phyloP scores from a whole-genome alignment of 2,329 filamentous ascomycete genomes.

The Pestalotiopsis sp. region DNA sequence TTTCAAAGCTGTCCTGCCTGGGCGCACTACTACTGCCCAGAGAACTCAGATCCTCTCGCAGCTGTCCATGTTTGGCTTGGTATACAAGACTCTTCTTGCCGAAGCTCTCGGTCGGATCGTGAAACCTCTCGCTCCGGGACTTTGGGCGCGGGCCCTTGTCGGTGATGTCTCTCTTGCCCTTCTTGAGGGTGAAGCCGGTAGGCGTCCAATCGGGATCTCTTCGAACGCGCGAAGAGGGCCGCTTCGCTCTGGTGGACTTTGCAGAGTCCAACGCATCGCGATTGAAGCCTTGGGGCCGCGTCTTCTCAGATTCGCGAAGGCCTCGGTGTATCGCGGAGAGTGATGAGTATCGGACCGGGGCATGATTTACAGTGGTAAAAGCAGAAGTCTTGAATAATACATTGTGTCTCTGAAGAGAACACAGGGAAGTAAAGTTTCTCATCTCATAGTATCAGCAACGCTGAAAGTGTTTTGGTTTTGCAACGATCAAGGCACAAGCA shows the following conservation, averaged over 20 bases:
- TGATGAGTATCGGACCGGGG: constrained; percentile 49
- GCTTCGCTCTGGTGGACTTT: constrained; percentile 26
- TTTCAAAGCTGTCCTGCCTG: neutral
- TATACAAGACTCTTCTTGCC: constrained; percentile 61
- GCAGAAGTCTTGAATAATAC: constrained; percentile 19
- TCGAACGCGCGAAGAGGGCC: constrained; percentile 20
- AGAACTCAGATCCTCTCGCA: constrained; percentile 34
- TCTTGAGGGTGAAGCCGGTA: constrained; percentile 39
- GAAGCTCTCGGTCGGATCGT: constrained; percentile 50
- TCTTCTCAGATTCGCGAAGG: constrained; percentile 49
- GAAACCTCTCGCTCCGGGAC: constrained; percentile 54
- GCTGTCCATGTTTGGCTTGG: constrained; percentile 49
- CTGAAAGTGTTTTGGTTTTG: neutral
- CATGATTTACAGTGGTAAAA: constrained; percentile 14
- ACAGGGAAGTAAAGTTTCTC: constrained; percentile 28
- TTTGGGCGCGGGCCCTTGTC: constrained; percentile 42
- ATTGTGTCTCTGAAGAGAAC: constrained; percentile 30
- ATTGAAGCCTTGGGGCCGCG: constrained; percentile 32
- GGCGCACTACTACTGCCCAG: constrained; percentile 2
- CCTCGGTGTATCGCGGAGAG: constrained; percentile 73
- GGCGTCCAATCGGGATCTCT: constrained; percentile 19
- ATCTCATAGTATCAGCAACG: constrained; percentile 25
- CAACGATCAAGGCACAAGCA: neutral
- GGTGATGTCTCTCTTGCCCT: constrained; percentile 56
- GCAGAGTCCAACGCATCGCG: constrained; percentile 29